Evolutionary conservation across 2,329 filamentous ascomycete genomes (phyloP).

Genomic region (Kalmusia sp.): DNA sequence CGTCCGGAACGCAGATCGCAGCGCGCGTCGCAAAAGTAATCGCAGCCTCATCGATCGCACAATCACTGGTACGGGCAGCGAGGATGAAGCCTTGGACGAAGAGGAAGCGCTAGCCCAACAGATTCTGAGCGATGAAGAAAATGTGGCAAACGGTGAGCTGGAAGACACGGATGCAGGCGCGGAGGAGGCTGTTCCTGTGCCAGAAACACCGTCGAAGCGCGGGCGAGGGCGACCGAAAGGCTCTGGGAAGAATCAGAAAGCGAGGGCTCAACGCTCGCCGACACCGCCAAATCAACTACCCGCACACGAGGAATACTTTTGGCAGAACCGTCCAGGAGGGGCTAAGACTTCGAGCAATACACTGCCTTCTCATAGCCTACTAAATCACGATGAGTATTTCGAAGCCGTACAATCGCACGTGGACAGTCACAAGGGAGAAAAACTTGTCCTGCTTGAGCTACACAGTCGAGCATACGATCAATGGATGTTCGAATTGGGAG

Average conservation of each 20-base stretch:
- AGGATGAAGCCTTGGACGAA: slow-evolving; percentile 71
- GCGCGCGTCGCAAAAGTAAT: slow-evolving; percentile 85
- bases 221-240: slow-evolving; percentile 55
- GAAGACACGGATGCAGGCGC: slow-evolving; percentile 28
- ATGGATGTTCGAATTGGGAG: slow-evolving; percentile 88
- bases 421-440: slow-evolving; percentile 74
- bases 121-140: slow-evolving; percentile 68
- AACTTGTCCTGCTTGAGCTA: slow-evolving; percentile 73
- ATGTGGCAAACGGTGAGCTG: slow-evolving; percentile 40
- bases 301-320: slow-evolving; percentile 91
- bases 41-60: slow-evolving; percentile 76
- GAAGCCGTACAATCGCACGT: slow-evolving; percentile 67
- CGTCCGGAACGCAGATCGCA: slow-evolving; percentile 78
- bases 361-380: slow-evolving; percentile 73
- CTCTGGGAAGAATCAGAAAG: slow-evolving; percentile 55
- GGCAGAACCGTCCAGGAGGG: slow-evolving; percentile 83
- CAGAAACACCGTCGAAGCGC: slow-evolving; percentile 64
- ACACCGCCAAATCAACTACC: slow-evolving; percentile 84
- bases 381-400: slow-evolving; percentile 94
- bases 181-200: slow-evolving; percentile 39
- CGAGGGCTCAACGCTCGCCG: slow-evolving; percentile 71
- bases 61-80: slow-evolving; percentile 67
- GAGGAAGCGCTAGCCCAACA: slow-evolving; percentile 72
- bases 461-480: slow-evolving; percentile 86
- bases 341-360: slow-evolving; percentile 88